These are phyloP conservation scores for Podila minutissima DNA, from an alignment of 192 early-diverging fungal species.

Conservation along the genomic window DNA sequence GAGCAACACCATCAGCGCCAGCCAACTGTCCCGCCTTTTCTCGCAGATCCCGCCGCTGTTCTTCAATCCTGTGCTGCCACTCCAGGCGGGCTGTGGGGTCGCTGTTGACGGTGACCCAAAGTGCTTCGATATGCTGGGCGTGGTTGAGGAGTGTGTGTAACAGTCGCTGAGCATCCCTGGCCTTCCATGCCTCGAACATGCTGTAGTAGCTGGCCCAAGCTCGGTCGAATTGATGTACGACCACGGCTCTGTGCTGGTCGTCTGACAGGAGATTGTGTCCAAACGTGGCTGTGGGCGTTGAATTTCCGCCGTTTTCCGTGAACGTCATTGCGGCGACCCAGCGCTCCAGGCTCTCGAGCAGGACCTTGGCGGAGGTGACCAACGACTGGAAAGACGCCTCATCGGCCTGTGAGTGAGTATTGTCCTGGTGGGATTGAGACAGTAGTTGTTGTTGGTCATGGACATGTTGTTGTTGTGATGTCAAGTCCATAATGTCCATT, in stretches of 20 bases:
- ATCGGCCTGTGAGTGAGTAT: neutral
- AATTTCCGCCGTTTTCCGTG: no score
- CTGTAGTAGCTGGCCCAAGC: constrained; percentile 68
- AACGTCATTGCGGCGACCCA: constrained; percentile 9
- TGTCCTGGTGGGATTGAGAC: neutral
- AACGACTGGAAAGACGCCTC: constrained; percentile 23
- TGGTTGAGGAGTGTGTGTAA: constrained; percentile 72
- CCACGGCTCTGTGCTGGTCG: neutral
- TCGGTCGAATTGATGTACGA: constrained; percentile 53
- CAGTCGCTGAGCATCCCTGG: constrained; percentile 69
- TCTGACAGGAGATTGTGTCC: neutral
- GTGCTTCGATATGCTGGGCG: constrained; percentile 69
- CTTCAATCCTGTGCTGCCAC: constrained; percentile 69
- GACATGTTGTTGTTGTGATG: neutral
- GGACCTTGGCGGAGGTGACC: constrained; percentile 27
- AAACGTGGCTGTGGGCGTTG: neutral
- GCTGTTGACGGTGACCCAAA: constrained; percentile 70
- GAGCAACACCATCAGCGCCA: constrained; percentile 20
- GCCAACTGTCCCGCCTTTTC: constrained; percentile 36
- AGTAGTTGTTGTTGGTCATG: constrained; percentile 1
- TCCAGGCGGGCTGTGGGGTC: constrained; percentile 58
- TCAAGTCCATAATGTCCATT: no score
- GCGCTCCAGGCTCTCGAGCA: constrained; percentile 22
- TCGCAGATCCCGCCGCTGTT: constrained; percentile 61
- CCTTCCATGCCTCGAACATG: constrained; percentile 79